Evolutionary conservation across 139 green algal species (phyloP).

Genomic region (Astrephomene gubernaculifera): DNA sequence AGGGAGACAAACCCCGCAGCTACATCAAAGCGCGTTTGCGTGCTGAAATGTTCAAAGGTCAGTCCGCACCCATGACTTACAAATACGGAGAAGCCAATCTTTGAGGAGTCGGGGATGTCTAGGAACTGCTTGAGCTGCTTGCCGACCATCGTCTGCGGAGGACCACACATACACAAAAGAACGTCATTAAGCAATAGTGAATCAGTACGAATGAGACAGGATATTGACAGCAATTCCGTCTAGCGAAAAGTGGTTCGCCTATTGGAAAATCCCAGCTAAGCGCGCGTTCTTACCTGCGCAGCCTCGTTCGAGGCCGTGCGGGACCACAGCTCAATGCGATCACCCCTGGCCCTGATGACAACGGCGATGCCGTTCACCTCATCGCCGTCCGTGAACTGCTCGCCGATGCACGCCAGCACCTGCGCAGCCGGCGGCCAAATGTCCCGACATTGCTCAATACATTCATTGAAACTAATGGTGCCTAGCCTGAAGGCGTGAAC

Average conservation of each 20-base stretch:
- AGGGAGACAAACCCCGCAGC: no score
- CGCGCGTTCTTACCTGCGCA: conserved; percentile 77
- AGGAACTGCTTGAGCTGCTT: conserved; percentile 95
- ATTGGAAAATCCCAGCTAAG: no score
- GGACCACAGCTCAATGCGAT: conserved; percentile 96
- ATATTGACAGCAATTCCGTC: no score
- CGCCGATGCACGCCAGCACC: conserved; percentile 96
- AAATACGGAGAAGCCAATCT: conserved; percentile 93
- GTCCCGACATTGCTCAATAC: background rate
- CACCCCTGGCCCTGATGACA: conserved; percentile 86
- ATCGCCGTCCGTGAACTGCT: conserved; percentile 97
- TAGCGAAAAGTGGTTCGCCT: no score
- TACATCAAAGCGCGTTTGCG: no score
- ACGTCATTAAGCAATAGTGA: no score
- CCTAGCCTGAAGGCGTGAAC: background rate
- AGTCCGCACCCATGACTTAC: no score
- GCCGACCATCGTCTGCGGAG: conserved; percentile 79
- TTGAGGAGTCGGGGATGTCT: conserved; percentile 78
- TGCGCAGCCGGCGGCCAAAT: conserved; percentile 48
- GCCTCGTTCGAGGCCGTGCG: conserved; percentile 92
- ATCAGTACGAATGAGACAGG: no score
- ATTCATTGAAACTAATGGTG: background rate
- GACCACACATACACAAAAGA: no score
- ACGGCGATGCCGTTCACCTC: conserved; percentile 97
- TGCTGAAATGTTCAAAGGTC: no score